Base-by-base conservation (phyloP, 2,329 filamentous ascomycete species). In the Trichoderma endophyticum region DNA sequence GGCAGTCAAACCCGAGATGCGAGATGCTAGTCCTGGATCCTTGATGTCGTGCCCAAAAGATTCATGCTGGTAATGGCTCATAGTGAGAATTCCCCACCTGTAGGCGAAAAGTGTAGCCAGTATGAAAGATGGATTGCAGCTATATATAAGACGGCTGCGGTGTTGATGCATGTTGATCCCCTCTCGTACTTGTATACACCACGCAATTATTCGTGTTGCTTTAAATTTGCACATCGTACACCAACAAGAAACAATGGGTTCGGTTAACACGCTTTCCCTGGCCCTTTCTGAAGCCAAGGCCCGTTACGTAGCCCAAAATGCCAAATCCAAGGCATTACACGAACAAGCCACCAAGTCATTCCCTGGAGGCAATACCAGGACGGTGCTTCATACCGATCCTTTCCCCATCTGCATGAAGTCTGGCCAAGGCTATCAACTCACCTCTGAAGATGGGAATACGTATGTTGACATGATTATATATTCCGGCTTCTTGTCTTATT, bases 341-440 rank as follows among this genome's bases (percentile, higher is more conserved):
- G 76, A 81, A 14, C 73, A 79, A 30, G 83, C 84, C n/a, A 57
- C 79, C 60, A 73, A 77, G 32, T 73, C 75, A 14, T 77, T 86
- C 32, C 84, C 84, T 0, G 84, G 84, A 24, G 84, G 84, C 43
- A 86, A 85, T 75, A 86, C 84, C 6, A 80, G 84, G 71, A 83
- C 82, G 0, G 80, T 84, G 18, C 80, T 86, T 30, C 78, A 84
- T 74, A 79, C 80, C n/a, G 77, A 78, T 4, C 84, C 84, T 2
- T 86, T 85, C 64, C 84, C 84, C 1, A 73, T 85, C 11, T 79
- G 76, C 11, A 82, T 85, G 72, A 80, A 80, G 60, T 82, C 79
- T 18, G 81, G 82, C 12, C 74, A 78, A 30, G 79, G 79, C 6
- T 77, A 79, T 59, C 77, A 80, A 51, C 75, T 86, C 7, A 81